Conservation (phyloP, 768 basidiomycete genomes). For the Lactarius hengduanensis region DNA sequence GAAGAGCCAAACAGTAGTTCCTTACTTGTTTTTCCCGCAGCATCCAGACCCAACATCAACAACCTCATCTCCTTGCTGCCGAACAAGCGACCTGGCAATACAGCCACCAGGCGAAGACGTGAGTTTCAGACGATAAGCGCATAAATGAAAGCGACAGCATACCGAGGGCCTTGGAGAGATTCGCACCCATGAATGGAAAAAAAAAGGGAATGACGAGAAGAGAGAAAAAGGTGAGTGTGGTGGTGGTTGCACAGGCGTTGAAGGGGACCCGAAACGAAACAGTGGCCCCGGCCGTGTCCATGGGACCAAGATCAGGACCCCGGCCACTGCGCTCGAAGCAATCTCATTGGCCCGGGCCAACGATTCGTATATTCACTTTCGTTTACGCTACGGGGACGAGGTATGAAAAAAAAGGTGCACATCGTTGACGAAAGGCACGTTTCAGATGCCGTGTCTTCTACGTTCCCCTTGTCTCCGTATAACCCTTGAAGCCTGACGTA, state of each 20-base stretch:
- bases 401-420: slow-evolving; percentile 68
- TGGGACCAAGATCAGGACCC: slow-evolving; percentile 4
- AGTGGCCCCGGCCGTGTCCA: background rate
- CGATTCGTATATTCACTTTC: slow-evolving; percentile 45
- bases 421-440: slow-evolving; percentile 63
- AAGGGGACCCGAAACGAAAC: background rate
- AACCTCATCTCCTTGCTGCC: slow-evolving; percentile 99
- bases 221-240: slow-evolving; percentile 28
- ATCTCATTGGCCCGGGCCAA: too few relatives aligned
- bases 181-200: slow-evolving; percentile 68
- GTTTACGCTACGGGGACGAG: slow-evolving; percentile 91
- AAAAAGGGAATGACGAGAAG: slow-evolving; percentile 52
- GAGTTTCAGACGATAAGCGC: slow-evolving; percentile 9
- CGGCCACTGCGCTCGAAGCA: background rate
- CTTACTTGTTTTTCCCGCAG: slow-evolving; percentile 98
- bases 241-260: slow-evolving; percentile 6
- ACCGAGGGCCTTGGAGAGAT: slow-evolving; percentile 84
- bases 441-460: slow-evolving; percentile 35
- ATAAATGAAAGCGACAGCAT: slow-evolving; percentile 29
- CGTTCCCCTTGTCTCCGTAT: slow-evolving; percentile 33
- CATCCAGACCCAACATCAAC: slow-evolving; percentile 95
- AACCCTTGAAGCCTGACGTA: background rate
- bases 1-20: slow-evolving; percentile 21
- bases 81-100: slow-evolving; percentile 80
- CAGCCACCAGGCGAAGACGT: slow-evolving; percentile 6